Evolutionary conservation across 768 basidiomycete species (phyloP).

Genomic region (Lactarius vividus): DNA sequence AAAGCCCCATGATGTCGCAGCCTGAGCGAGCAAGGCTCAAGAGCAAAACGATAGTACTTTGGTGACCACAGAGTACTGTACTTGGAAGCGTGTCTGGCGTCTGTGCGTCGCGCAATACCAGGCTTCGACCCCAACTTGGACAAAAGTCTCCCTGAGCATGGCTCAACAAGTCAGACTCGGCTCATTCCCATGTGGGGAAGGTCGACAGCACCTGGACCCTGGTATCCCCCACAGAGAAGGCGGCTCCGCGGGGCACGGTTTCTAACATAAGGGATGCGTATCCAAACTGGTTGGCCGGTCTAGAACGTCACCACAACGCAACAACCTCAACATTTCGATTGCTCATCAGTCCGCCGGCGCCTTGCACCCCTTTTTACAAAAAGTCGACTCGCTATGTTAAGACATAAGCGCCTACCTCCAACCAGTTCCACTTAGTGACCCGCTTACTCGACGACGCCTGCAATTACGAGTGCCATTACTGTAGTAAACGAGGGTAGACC

Average conservation of each 20-base stretch:
- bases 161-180: neutral
- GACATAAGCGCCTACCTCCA: neutral
- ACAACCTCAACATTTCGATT: neutral
- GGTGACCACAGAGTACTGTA: neutral
- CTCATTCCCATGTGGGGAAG: neutral
- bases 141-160: constrained; percentile 16
- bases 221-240: neutral
- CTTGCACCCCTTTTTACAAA: constrained; percentile 8
- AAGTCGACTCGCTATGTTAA: constrained; percentile 14
- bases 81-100: neutral
- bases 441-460: neutral
- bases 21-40: neutral
- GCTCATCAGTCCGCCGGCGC: constrained; percentile 14
- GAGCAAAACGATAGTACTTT: neutral
- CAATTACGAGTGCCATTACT: neutral
- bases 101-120: neutral
- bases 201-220: neutral
- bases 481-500: neutral
- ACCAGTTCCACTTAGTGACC: neutral
- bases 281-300: constrained; percentile 8
- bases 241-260: constrained; percentile 7
- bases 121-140: constrained; percentile 7
- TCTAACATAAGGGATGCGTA: neutral
- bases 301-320: constrained; percentile 10
- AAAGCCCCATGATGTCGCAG: neutral